These are phyloP conservation scores for Rhododendron ferrugineum DNA, from an alignment of 148 eudicot genomes.

Conservation along the genomic window DNA sequence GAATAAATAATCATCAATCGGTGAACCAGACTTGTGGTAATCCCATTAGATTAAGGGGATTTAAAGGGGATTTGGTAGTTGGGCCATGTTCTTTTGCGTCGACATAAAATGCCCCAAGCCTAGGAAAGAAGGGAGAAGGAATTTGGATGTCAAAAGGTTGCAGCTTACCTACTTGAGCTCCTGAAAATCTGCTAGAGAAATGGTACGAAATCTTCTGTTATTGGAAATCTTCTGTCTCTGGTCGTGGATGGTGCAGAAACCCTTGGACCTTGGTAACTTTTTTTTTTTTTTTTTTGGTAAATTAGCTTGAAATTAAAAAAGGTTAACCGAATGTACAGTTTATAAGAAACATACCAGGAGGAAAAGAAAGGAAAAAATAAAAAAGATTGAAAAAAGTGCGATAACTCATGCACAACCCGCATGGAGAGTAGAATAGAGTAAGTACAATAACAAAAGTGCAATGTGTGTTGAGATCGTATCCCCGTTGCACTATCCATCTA, in stretches of 20 bases:
- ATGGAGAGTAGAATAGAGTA: too few relatives aligned
- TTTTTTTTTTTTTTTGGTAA: too few relatives aligned
- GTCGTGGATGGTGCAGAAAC: not conserved
- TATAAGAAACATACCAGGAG: too few relatives aligned
- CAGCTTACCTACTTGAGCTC: not conserved
- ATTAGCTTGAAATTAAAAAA: too few relatives aligned
- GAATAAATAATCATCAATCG: conserved; percentile 6
- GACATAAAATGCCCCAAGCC: not conserved
- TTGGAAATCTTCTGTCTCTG: not conserved
- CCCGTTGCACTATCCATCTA: too few relatives aligned
- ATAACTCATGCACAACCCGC: too few relatives aligned
- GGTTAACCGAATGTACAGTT: too few relatives aligned
- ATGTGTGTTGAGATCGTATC: too few relatives aligned
- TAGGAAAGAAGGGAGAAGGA: not conserved
- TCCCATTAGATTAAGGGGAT: not conserved
- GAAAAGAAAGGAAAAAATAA: too few relatives aligned
- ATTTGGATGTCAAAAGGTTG: not conserved
- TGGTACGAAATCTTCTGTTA: not conserved
- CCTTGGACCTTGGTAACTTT: not conserved
- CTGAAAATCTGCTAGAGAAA: not conserved
- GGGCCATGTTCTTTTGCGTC: not conserved
- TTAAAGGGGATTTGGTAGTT: not conserved
- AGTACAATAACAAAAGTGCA: too few relatives aligned
- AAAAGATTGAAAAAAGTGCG: too few relatives aligned
- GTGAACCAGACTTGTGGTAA: not conserved